These are phyloP conservation scores for Penicillium subrubescens DNA, from an alignment of 495 filamentous ascomycete species.

Conservation along the genomic window DNA sequence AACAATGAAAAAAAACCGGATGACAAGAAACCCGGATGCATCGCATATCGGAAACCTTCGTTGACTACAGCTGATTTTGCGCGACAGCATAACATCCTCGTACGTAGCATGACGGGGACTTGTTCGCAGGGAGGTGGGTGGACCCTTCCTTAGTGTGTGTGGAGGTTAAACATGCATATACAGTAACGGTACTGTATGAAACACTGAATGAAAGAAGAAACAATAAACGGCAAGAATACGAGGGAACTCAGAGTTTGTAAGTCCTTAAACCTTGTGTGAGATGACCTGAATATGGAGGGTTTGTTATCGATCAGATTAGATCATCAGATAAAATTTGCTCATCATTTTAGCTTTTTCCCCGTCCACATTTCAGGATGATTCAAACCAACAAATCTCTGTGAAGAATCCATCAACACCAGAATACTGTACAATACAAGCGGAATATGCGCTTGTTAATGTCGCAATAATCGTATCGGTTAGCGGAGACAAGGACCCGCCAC, in stretches of 20 bases:
- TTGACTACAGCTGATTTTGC: too few species aligned
- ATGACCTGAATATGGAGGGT: neutral
- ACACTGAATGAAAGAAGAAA: neutral
- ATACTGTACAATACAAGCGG: neutral
- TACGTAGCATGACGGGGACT: neutral
- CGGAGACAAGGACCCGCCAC: neutral
- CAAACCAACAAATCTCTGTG: neutral
- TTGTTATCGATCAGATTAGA: conserved; percentile 29
- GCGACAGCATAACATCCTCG: too few species aligned
- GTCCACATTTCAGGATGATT: neutral
- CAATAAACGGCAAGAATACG: neutral
- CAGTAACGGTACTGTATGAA: neutral
- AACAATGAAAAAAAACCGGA: too few species aligned
- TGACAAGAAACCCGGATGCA: too few species aligned
- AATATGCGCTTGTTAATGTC: neutral
- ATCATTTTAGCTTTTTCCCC: neutral
- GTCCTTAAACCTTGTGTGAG: neutral
- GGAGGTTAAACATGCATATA: conserved; percentile 1
- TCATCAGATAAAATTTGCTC: conserved; percentile 18
- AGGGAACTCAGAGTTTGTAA: neutral
- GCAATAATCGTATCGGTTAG: neutral
- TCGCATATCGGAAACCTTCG: too few species aligned
- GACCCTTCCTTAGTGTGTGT: neutral
- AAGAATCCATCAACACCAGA: neutral
- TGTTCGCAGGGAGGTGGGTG: neutral